phyloP scores from a whole-genome alignment of 768 basidiomycete genomes.

The Mycena crocata region DNA sequence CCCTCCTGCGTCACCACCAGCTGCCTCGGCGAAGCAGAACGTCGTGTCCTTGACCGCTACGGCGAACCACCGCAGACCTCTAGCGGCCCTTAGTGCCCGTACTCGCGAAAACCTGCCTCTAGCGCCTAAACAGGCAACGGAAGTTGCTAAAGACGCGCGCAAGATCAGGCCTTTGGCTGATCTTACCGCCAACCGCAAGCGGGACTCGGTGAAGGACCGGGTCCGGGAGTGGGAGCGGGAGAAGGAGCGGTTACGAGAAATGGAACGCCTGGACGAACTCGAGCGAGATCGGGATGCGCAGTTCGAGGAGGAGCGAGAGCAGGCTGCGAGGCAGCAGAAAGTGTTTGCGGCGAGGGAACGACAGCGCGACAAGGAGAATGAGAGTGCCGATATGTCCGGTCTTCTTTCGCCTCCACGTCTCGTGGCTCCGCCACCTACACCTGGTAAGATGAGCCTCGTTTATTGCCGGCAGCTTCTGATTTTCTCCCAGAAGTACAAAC shows the following conservation, averaged over 20 bases:
- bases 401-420: constrained; percentile 25
- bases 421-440: constrained; percentile 28
- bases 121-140: constrained; percentile 32
- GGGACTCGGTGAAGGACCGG: constrained; percentile 66
- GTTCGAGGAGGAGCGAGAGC: constrained; percentile 52
- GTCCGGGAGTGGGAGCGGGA: constrained; percentile 85
- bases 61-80: constrained; percentile 44
- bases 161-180: constrained; percentile 52
- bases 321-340: constrained; percentile 35
- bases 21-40: constrained; percentile 51
- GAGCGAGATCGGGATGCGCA: constrained; percentile 61
- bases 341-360: constrained; percentile 35
- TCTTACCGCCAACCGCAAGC: constrained; percentile 52
- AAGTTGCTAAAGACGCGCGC: constrained; percentile 36
- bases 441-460: constrained; percentile 10
- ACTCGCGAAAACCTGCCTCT: constrained; percentile 40
- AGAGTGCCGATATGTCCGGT: constrained; percentile 34
- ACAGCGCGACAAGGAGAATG: constrained; percentile 43
- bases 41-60: constrained; percentile 43
- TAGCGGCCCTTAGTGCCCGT: constrained; percentile 42
- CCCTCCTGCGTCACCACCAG: constrained; percentile 54
- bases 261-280: constrained; percentile 69
- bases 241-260: constrained; percentile 75
- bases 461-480: not conserved
- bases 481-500: constrained; percentile 15